These are phyloP conservation scores for Sporothrix dimorphospora DNA, from an alignment of 2,329 filamentous ascomycete species.

Conservation along the genomic window DNA sequence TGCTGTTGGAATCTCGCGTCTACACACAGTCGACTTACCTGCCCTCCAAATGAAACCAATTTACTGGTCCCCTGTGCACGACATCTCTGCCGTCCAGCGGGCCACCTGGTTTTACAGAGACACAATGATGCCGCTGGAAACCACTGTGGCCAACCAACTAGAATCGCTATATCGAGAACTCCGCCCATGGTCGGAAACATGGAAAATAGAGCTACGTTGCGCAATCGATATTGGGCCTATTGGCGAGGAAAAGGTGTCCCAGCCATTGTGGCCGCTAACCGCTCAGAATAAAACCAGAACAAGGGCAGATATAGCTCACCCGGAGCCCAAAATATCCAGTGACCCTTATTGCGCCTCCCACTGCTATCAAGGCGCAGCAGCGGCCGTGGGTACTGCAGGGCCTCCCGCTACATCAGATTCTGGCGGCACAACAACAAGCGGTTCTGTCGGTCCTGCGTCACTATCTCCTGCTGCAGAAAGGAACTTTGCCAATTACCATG, in stretches of 20 bases:
- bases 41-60: constrained; percentile 90
- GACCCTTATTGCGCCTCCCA: constrained; percentile 63
- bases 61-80: constrained; percentile 95
- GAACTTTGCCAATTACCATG: constrained; percentile 74
- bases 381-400: constrained; percentile 56
- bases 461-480: constrained; percentile 47
- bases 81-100: constrained; percentile 78
- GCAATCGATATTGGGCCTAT: constrained; percentile 86
- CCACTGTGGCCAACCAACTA: constrained; percentile 84
- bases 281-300: constrained; percentile 42
- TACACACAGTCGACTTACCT: constrained; percentile 86
- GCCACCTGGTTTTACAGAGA: constrained; percentile 98
- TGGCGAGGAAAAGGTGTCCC: constrained; percentile 88
- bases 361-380: constrained; percentile 63
- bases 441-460: constrained; percentile 41
- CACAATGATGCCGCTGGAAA: constrained; percentile 87
- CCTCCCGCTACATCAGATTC: constrained; percentile 26
- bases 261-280: constrained; percentile 76
- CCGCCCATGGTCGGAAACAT: constrained; percentile 87
- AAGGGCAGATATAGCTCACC: constrained; percentile 38
- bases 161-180: constrained; percentile 89
- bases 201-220: constrained; percentile 87
- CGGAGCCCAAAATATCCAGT: constrained; percentile 50
- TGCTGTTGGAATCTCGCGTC: constrained; percentile 83
- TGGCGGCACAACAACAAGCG: too few relatives aligned